Conservation (phyloP, 2,329 filamentous ascomycete genomes). For the Trichophyton mentagrophytes region DNA sequence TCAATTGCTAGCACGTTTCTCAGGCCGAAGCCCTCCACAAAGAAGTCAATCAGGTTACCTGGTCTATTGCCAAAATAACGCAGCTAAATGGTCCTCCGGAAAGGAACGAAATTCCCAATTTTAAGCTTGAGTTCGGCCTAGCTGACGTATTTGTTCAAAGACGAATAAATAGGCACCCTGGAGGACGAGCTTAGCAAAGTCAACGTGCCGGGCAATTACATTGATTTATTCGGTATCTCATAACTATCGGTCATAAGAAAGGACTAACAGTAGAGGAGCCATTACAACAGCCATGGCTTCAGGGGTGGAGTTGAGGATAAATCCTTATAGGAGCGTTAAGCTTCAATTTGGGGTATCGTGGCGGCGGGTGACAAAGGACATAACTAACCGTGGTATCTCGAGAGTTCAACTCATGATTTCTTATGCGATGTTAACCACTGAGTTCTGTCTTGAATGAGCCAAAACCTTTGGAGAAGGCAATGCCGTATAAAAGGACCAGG, state of each 20-base stretch:
- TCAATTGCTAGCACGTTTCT: neutral
- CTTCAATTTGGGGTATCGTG: no score
- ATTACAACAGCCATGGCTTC: neutral
- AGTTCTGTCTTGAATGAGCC: no score
- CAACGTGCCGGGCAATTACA: neutral
- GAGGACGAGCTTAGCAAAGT: conserved; percentile 7
- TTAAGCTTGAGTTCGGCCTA: neutral
- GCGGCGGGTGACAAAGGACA: no score
- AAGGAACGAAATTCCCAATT: neutral
- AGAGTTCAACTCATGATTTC: no score
- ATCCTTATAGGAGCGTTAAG: no score
- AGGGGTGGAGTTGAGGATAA: neutral
- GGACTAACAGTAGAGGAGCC: neutral
- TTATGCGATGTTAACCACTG: no score
- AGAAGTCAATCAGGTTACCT: neutral
- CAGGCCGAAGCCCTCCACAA: neutral
- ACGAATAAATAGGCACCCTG: conserved; percentile 5
- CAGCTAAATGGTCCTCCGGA: neutral
- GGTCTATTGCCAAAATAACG: neutral
- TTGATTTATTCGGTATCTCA: neutral
- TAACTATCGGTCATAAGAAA: neutral
- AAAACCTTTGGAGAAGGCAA: neutral
- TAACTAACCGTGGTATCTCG: no score
- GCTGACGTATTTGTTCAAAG: neutral
- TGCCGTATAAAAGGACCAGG: neutral